Percentiles rank a stretch among this genome's conserved stretches.
Evolutionary conservation across 306 rosid species (phyloP).

Genomic region (Oemleria cerasiformis): DNA sequence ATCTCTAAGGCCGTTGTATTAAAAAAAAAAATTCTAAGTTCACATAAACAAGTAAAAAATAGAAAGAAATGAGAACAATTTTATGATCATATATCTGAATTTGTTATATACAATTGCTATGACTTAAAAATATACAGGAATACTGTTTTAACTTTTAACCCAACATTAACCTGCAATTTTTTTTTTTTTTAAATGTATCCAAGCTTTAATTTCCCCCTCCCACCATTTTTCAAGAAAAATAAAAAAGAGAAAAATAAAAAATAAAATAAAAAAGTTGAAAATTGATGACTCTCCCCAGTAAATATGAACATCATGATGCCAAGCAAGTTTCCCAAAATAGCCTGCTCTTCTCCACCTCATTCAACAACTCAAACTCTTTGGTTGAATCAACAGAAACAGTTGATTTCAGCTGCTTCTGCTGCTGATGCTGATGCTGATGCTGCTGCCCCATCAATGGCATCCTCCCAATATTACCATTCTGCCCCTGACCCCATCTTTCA

Average conservation of each 20-base stretch:
- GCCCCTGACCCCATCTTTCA: conserved; percentile 16
- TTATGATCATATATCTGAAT: not conserved
- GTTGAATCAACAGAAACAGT: conserved; percentile 55
- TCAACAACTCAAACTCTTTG: conserved; percentile 37
- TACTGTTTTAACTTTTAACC: not conserved
- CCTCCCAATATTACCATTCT: conserved; percentile 17
- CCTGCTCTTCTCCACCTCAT: conserved; percentile 79
- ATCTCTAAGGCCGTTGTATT: too few relatives aligned
- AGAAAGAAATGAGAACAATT: not conserved
- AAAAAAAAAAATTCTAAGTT: too few relatives aligned
- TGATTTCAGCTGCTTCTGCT: conserved; percentile 37
- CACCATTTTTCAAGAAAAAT: not conserved
- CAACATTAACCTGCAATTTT: not conserved
- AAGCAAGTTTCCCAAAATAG: conserved; percentile 91
- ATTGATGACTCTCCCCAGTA: not conserved
- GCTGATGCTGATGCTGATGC: too few relatives aligned
- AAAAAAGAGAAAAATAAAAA: not conserved
- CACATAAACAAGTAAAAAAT: too few relatives aligned
- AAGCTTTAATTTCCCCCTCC: not conserved
- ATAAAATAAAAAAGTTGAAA: not conserved
- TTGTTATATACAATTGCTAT: conserved; percentile 20
- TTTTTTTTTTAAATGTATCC: too few relatives aligned
- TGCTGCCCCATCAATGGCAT: conserved; percentile 14
- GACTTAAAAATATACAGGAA: not conserved
- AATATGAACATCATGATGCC: conserved; percentile 51